Base-by-base conservation (phyloP, 306 rosid genomes). In the Cucurbita pepo region DNA sequence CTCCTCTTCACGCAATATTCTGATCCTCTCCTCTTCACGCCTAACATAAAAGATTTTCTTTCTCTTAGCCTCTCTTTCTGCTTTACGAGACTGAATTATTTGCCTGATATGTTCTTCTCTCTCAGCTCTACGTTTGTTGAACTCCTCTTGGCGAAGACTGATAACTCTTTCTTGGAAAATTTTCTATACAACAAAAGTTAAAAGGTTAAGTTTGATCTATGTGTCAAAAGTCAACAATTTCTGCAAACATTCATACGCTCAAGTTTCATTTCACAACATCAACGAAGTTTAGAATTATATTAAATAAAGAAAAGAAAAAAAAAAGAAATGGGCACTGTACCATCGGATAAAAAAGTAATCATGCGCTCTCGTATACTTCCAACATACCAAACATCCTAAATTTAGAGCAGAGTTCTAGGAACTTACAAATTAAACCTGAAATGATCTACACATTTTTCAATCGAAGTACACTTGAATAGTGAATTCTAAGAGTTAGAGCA, bases 1-100 rank as follows among this genome's bases (percentile, higher is more conserved):
- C 84, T 91, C 97, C 78, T 86, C 96, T 84, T 88, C 97, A 0
- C 11, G 86, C 83, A 88, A 76, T 77, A 78, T 95, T 56, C 70
- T 81, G 16, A 65, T 86, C 51, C 85, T 89, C 81, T 95, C 99
- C 78, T 95, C 99, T 76, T 95, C 97, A 16, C 81, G 58, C 66
- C 77, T 83, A 63, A 95, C 87, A 77, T 85, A 91, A 75, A 65
- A 89, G 77, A 89, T 89, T 76, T 83, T 82, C 89, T 91, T 95
- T 79, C 99, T 88, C 84, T 77, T 71, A 38, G 59, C 78, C 22
- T 86, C 96, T 81, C 96, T 86, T 61, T 91, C 97, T 56, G 60
- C 86, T 76, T 79, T 85, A 85, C 94, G 86, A 22, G 92, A 77
- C 79, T 75, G 85, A 76, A 86, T 77, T 73, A 89, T 82, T 79